Base-by-base conservation (phyloP, 257 asterid species). In the Ligustrum vulgare region DNA sequence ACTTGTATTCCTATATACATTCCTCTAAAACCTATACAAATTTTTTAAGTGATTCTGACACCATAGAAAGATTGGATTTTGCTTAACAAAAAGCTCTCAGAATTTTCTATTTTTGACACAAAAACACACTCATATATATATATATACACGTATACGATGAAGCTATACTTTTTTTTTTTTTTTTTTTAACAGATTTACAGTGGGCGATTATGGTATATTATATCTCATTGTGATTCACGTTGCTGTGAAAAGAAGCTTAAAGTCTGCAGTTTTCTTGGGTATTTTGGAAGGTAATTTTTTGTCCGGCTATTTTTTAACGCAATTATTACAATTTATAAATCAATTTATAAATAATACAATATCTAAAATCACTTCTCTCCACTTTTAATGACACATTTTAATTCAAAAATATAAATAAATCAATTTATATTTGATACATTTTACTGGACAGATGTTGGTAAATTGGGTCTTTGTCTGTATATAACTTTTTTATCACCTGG, bases 211-310 rank as follows among this genome's bases (percentile, higher is more conserved):
- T 66, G 72, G 31, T 75, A 74, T 67, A 70, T 66, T 41, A 7
- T 43, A 74, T 35, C 41, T 66, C 79, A 33, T 83, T 72, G 85
- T 45, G 82, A 83, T 79, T 78, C 34, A 69, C 75, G 45, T 70
- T 62, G 25, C 37, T 16, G 41, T 9, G 47, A 72, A 34, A 63
- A 58, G 72, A 71, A 75, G 45, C 79, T 75, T 20, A 62, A 76
- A 58, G 56, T 80, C 79, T 70, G 77, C 77, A 23, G 56, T n/a
- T 70, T 45, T 1, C 36, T 12, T 22, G 32, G 76, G 33, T 74
- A 71, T 47, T 76, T 54, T 47, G 69, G 71, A 73, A 81, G 88
- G 88, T 79, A 28, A 28, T 28, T 28, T 28, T 1, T 28, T 28
- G 31, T 28, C 31, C 31, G 31, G n/a, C n/a, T n/a, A n/a, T n/a